Percentiles rank a stretch among this genome's conserved stretches.
Evolutionary conservation across 2,329 filamentous ascomycete species (phyloP).

Genomic region (Cadophora sp.): DNA sequence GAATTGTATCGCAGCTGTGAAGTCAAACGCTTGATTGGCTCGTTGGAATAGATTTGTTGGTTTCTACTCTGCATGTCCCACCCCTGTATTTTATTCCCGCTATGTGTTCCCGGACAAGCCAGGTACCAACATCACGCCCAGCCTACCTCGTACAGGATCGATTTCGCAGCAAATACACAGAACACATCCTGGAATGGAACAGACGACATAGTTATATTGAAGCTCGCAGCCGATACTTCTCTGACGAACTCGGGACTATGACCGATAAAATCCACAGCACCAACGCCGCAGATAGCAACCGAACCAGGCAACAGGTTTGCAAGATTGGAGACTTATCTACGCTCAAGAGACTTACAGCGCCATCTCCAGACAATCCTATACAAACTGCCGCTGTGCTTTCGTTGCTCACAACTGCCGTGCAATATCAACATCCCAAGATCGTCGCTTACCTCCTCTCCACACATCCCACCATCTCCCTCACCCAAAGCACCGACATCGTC

Average conservation of each 20-base stretch:
- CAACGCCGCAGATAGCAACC: not conserved
- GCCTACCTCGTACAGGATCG: too few species aligned
- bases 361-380: not conserved
- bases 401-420: not conserved
- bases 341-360: not conserved
- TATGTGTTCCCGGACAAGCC: not conserved
- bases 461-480: not conserved
- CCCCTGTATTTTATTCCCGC: not conserved
- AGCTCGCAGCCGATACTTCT: too few species aligned
- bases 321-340: not conserved
- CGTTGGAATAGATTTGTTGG: not conserved
- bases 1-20: not conserved
- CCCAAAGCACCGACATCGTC: not conserved
- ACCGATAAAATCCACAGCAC: not conserved
- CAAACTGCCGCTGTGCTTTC: not conserved
- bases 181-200: too few species aligned
- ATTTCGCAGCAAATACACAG: too few species aligned
- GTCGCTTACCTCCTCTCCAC: not conserved
- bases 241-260: not conserved
- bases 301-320: not conserved
- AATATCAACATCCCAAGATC: not conserved
- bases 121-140: not conserved
- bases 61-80: not conserved
- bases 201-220: too few species aligned
- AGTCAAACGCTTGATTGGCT: not conserved